Evolutionary conservation across 306 rosid genomes (phyloP).

Genomic region (Aeschynomene evenia): DNA sequence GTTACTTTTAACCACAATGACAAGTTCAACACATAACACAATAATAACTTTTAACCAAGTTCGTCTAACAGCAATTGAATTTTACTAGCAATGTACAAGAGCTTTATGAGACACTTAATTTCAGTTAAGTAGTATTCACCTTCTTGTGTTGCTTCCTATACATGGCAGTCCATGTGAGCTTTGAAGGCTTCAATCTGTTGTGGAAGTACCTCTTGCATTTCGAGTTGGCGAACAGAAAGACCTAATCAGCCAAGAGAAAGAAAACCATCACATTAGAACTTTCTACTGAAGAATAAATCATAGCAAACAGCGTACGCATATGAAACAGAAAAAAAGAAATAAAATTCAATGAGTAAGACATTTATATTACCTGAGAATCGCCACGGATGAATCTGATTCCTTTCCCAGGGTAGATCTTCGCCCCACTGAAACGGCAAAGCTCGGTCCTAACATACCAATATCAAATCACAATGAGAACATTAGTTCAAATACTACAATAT

Average conservation of each 20-base stretch:
- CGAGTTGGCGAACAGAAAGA: slow-evolving; percentile 64
- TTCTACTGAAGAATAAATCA: neutral
- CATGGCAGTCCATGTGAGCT: slow-evolving; percentile 85
- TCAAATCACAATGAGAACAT: neutral
- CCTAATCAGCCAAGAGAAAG: slow-evolving; percentile 37
- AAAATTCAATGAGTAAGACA: neutral
- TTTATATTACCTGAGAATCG: slow-evolving; percentile 65
- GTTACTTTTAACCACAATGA: neutral
- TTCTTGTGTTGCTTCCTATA: slow-evolving; percentile 76
- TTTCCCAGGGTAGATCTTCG: slow-evolving; percentile 78
- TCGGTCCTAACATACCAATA: slow-evolving; percentile 61
- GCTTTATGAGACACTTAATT: neutral
- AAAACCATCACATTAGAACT: neutral
- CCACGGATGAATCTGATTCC: slow-evolving; percentile 76
- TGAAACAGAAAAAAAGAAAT: neutral
- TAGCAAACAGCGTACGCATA: neutral
- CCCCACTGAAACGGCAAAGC: slow-evolving; percentile 84
- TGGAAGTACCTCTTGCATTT: slow-evolving; percentile 79
- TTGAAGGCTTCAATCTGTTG: slow-evolving; percentile 71
- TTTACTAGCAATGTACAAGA: neutral
- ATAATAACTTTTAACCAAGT: neutral
- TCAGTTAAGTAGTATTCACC: slow-evolving; percentile 31
- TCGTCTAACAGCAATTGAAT: neutral
- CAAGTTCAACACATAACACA: neutral
- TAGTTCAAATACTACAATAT: neutral